Evolutionary conservation across 106 monocot genomes (phyloP).

Genomic region (Dactylorhiza incarnata): DNA sequence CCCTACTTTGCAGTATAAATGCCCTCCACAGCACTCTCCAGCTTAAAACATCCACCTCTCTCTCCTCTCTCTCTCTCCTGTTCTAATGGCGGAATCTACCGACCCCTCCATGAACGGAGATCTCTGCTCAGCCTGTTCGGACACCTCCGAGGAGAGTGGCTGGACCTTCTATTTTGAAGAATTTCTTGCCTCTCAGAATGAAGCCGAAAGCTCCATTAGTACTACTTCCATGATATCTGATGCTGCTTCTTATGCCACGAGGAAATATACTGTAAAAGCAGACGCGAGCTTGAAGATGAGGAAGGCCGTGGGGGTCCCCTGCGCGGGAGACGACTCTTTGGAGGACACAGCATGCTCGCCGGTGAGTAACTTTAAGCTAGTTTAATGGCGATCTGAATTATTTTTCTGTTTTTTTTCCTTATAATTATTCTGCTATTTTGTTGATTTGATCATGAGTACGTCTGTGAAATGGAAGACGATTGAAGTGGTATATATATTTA

Average conservation of each 20-base stretch:
- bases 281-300: slow-evolving; percentile 23
- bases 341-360: slow-evolving; percentile 48
- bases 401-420: background rate
- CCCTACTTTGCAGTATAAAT: background rate
- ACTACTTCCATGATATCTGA: slow-evolving; percentile 26
- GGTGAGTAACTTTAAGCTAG: slow-evolving; percentile 3
- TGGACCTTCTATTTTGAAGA: slow-evolving; percentile 25
- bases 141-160: slow-evolving; percentile 15
- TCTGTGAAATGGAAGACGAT: slow-evolving; percentile 10
- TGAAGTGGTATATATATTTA: background rate
- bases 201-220: background rate
- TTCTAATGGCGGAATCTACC: background rate
- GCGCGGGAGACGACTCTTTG: slow-evolving; percentile 20
- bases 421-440: background rate
- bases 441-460: slow-evolving; percentile 12
- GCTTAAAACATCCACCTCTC: background rate
- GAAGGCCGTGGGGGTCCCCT: background rate
- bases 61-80: background rate
- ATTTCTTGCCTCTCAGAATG: slow-evolving; percentile 12
- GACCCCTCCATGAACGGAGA: background rate
- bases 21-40: background rate
- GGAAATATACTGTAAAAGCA: background rate
- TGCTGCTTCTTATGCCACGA: slow-evolving; percentile 22
- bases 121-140: background rate
- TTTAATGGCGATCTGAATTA: background rate